Base-by-base conservation (phyloP, 2,329 filamentous ascomycete genomes). In the Trichoderma guizhouense region DNA sequence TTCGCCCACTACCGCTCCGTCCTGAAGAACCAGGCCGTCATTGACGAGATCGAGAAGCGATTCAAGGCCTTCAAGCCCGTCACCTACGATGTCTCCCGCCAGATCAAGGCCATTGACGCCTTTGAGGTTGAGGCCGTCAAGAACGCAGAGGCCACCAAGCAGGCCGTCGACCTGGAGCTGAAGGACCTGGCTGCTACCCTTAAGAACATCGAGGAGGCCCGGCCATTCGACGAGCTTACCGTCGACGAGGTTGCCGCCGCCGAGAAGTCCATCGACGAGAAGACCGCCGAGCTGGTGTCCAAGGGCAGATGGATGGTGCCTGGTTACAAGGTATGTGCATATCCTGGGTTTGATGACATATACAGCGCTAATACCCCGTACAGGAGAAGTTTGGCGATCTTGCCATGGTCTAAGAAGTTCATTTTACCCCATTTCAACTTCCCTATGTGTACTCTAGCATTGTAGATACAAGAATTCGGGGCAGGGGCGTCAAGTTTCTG, bases 381-480 rank as follows among this genome's bases (percentile, higher is more conserved):
- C 79, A 98, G 95, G 96, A 99, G 90, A 97, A 95, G 90, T 99
- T 98, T 85, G 96, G 96, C 87, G 95, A 98, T 83, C 91, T 98
- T 79, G 95, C 96, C 79, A 86, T 97, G 79, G 88, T 98, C 84
- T 99, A 97, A 90, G 89, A 82, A 79, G 79, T 74, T 76, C 75
- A 69, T 76, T 78, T 78, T 78, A 77, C 78, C 80, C 55, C 30
- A 32, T 80, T 79, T 80, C 77, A 75, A 78, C 77, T 86, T 86
- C 83, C 84, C 82, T 84, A 86, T 86, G 83, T 90, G 87, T 88
- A 89, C 85, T 90, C 86, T 91, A 91, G 88, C 87, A 88, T 88
- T 90, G 88, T 91, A 91, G 88, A 90, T 89, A 89, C 82, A 83
- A 84, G 81, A 83, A 81, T 74, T 79, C 76, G 75, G 79, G 75